Evolutionary conservation across 768 basidiomycete genomes (phyloP).

Genomic region (Mycena olivaceomarginata): DNA sequence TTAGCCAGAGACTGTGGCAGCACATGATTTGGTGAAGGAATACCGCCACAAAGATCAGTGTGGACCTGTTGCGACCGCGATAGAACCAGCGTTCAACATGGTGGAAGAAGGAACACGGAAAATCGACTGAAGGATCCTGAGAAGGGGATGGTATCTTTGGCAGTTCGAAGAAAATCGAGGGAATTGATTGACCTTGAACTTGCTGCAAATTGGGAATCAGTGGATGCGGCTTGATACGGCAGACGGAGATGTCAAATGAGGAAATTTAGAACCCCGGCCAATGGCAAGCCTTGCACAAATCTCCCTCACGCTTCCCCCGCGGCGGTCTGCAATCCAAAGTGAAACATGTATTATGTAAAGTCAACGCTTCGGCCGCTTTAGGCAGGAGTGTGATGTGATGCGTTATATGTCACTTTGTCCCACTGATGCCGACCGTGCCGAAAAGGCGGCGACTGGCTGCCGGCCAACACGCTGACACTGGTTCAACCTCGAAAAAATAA

Average conservation of each 20-base stretch:
- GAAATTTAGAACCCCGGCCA: background rate
- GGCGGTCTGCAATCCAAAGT: too few species aligned
- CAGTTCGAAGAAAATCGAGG: background rate
- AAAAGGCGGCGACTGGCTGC: too few species aligned
- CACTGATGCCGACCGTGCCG: too few species aligned
- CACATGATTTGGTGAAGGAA: constrained; percentile 33
- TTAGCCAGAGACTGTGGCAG: constrained; percentile 25
- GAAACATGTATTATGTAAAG: too few species aligned
- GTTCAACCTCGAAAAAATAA: background rate
- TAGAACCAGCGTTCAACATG: background rate
- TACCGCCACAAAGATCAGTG: constrained; percentile 18
- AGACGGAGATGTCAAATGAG: background rate
- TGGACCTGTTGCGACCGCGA: background rate
- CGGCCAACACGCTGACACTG: too few species aligned
- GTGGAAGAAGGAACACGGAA: background rate
- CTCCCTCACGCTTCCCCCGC: too few species aligned
- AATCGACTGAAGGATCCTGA: background rate
- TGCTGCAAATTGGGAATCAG: background rate
- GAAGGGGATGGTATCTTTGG: background rate
- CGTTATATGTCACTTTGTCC: too few species aligned
- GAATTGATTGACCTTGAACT: background rate
- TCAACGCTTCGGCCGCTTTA: too few species aligned
- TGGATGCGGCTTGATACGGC: background rate
- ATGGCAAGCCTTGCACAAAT: too few species aligned
- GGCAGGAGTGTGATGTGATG: too few species aligned